Percentiles rank a stretch among this genome's conserved stretches.
phyloP scores from a whole-genome alignment of 495 filamentous ascomycete species.

The Stereocaulon alpinum region DNA sequence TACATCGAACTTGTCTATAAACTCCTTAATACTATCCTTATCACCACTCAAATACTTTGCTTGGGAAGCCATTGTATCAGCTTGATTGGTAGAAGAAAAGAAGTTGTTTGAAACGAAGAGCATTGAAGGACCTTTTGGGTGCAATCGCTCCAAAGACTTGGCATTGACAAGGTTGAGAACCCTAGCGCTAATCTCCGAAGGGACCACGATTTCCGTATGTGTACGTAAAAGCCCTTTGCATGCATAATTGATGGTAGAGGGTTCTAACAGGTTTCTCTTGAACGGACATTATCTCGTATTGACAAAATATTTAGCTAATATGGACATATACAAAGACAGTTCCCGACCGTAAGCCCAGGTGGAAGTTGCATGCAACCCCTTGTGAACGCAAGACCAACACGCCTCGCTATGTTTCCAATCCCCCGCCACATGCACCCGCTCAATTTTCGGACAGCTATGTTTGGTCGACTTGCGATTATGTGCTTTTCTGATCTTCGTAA shows the following conservation, averaged over 20 bases:
- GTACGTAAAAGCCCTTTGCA: no score
- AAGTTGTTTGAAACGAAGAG: neutral
- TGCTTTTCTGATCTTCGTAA: neutral
- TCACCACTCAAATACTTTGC: conserved; percentile 78
- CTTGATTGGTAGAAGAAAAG: neutral
- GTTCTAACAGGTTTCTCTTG: no score
- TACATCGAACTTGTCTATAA: conserved; percentile 86
- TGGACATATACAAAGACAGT: neutral
- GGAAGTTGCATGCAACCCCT: neutral
- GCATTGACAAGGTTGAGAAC: neutral
- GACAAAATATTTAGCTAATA: no score
- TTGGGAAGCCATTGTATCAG: conserved; percentile 2
- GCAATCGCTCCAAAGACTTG: neutral
- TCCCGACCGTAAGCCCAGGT: neutral
- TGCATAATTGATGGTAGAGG: no score
- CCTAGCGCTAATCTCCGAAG: neutral
- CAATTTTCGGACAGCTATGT: neutral
- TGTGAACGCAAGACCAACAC: neutral
- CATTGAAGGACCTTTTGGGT: neutral
- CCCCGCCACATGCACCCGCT: neutral
- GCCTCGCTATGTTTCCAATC: conserved; percentile 7
- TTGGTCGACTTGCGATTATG: neutral
- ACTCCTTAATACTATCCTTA: conserved; percentile 59
- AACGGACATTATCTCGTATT: no score
- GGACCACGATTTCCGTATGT: neutral